Conservation (phyloP, 257 asterid genomes). For the Salvia miltiorrhiza region DNA sequence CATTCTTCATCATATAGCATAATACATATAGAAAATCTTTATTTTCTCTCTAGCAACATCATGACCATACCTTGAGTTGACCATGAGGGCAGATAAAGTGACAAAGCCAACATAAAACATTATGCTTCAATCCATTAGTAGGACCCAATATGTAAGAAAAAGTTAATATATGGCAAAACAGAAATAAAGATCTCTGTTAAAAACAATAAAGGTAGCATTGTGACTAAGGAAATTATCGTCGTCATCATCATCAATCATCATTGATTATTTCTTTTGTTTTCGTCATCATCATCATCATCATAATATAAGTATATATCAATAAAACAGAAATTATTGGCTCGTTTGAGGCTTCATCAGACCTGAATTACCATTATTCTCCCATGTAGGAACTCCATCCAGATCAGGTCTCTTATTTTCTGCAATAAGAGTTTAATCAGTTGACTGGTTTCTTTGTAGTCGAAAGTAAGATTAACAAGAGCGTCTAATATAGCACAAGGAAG, state of each 20-base stretch:
- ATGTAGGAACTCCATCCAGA: conserved; percentile 47
- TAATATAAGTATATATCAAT: too few relatives aligned
- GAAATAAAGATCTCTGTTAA: not conserved
- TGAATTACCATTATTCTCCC: conserved; percentile 60
- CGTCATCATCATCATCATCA: not conserved
- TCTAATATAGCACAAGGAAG: conserved; percentile 6
- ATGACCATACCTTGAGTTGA: not conserved
- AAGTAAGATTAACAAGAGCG: not conserved
- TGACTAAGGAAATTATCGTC: not conserved
- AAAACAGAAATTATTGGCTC: not conserved
- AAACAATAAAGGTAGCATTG: not conserved
- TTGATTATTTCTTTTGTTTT: not conserved
- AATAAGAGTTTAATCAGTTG: conserved; percentile 16
- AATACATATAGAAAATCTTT: not conserved
- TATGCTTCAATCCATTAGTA: not conserved
- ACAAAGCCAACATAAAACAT: not conserved
- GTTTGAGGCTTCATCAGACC: conserved; percentile 35
- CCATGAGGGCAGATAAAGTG: not conserved
- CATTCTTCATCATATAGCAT: not conserved
- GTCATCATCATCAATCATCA: not conserved
- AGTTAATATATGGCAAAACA: not conserved
- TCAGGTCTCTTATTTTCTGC: conserved; percentile 68
- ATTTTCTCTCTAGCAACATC: not conserved
- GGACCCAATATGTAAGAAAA: not conserved
- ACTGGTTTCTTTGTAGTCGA: not conserved